Conservation (phyloP, 2,329 filamentous ascomycete genomes). For the Phoma sp. region DNA sequence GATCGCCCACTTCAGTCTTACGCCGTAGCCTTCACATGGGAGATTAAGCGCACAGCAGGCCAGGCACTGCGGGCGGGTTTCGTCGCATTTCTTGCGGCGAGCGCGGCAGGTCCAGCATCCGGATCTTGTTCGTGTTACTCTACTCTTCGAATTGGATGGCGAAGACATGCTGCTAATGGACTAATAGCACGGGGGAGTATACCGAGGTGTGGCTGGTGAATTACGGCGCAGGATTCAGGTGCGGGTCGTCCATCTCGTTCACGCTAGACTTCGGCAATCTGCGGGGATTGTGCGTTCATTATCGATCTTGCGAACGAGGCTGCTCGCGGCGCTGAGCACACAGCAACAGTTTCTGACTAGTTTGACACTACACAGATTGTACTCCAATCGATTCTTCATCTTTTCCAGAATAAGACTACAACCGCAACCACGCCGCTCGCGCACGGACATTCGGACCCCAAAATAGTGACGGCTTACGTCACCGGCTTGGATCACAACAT, state of each 20-base stretch:
- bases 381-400: too few relatives aligned
- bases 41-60: slow-evolving; percentile 5
- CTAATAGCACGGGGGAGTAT: neutral
- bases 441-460: neutral
- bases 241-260: slow-evolving; percentile 6
- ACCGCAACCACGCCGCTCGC: neutral
- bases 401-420: too few relatives aligned
- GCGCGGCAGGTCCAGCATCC: slow-evolving; percentile 16
- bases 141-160: too few relatives aligned
- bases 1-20: slow-evolving; percentile 11
- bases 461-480: slow-evolving; percentile 2
- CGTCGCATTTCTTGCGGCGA: slow-evolving; percentile 19
- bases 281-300: neutral
- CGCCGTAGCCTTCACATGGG: slow-evolving; percentile 14
- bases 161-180: slow-evolving; percentile 5
- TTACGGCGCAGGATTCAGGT: neutral
- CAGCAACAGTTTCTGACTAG: too few relatives aligned
- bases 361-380: too few relatives aligned
- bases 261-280: slow-evolving; percentile 8
- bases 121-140: slow-evolving; percentile 7
- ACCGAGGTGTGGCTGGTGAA: neutral
- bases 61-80: slow-evolving; percentile 3
- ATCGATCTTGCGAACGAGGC: too few relatives aligned
- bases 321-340: too few relatives aligned
- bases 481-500: too few relatives aligned